These are phyloP conservation scores for Rhynchosporium agropyri DNA, from an alignment of 2,329 filamentous ascomycete species.

Conservation along the genomic window DNA sequence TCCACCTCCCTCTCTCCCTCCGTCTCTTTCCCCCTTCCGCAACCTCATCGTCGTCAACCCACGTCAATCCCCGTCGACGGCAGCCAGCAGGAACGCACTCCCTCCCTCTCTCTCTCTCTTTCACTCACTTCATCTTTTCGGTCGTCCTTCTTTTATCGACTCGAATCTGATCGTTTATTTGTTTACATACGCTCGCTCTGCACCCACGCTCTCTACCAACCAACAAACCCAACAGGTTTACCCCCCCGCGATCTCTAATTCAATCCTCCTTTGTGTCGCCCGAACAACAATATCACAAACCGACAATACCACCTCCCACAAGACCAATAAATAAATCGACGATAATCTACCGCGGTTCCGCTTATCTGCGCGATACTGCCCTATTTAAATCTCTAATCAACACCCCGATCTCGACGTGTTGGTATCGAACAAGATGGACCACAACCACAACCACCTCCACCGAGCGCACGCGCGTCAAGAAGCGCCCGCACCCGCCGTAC, in stretches of 20 bases:
- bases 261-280: background rate
- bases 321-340: background rate
- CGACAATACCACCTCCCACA: constrained; percentile 8
- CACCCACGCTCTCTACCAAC: constrained; percentile 17
- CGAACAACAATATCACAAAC: constrained; percentile 4
- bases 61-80: constrained; percentile 12
- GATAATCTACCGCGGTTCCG: constrained; percentile 14
- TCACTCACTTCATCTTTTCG: constrained; percentile 3
- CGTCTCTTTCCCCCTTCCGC: constrained; percentile 17
- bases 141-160: constrained; percentile 37
- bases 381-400: background rate
- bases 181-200: constrained; percentile 13
- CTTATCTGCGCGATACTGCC: constrained; percentile 4
- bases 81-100: constrained; percentile 7
- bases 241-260: background rate
- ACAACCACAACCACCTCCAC: constrained; percentile 21
- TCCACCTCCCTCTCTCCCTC: background rate
- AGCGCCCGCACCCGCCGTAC: constrained; percentile 42
- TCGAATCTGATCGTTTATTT: constrained; percentile 16
- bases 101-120: no score
- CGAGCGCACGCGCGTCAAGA: constrained; percentile 11
- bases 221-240: background rate
- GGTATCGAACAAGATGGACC: constrained; percentile 11
- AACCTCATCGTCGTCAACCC: constrained; percentile 17
- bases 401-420: constrained; percentile 3